Percentiles rank a stretch among this genome's conserved stretches.
Conservation (phyloP, 495 filamentous ascomycete genomes). For the Xanthoparmelia taractica region DNA sequence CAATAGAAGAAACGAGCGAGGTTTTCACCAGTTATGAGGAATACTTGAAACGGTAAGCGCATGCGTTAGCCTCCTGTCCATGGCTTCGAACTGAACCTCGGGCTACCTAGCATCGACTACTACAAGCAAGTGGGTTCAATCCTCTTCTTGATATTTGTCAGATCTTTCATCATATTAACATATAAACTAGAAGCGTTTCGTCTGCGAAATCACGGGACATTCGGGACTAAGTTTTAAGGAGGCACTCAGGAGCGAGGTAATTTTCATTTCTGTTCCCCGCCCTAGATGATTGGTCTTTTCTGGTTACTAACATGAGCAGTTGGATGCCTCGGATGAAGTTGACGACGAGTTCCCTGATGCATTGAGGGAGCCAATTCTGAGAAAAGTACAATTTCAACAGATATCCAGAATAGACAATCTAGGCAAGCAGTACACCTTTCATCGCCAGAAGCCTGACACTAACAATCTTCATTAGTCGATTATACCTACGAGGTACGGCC, state of each 20-base stretch:
- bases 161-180: background rate
- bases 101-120: slow-evolving; percentile 66
- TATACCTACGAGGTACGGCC: slow-evolving; percentile 54
- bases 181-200: slow-evolving; percentile 65
- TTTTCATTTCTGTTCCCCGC: slow-evolving; percentile 25
- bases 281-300: background rate
- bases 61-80: background rate
- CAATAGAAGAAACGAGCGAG: slow-evolving; percentile 82
- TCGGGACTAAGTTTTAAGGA: slow-evolving; percentile 92
- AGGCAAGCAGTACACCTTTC: slow-evolving; percentile 43
- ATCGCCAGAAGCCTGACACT: slow-evolving; percentile 21
- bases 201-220: slow-evolving; percentile 90
- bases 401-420: slow-evolving; percentile 87
- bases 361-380: slow-evolving; percentile 81
- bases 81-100: slow-evolving; percentile 25
- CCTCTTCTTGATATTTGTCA: background rate
- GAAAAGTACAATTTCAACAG: slow-evolving; percentile 83
- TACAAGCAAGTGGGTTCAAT: slow-evolving; percentile 66
- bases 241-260: slow-evolving; percentile 85
- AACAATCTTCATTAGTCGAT: slow-evolving; percentile 46
- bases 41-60: slow-evolving; percentile 67
- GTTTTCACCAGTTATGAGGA: slow-evolving; percentile 83
- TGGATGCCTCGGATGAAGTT: slow-evolving; percentile 76
- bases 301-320: slow-evolving; percentile 40
- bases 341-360: slow-evolving; percentile 87